Percentiles rank a stretch among this genome's conserved stretches.
These are phyloP conservation scores for Populus tremula DNA, from an alignment of 345 rosid species.

Conservation along the genomic window DNA sequence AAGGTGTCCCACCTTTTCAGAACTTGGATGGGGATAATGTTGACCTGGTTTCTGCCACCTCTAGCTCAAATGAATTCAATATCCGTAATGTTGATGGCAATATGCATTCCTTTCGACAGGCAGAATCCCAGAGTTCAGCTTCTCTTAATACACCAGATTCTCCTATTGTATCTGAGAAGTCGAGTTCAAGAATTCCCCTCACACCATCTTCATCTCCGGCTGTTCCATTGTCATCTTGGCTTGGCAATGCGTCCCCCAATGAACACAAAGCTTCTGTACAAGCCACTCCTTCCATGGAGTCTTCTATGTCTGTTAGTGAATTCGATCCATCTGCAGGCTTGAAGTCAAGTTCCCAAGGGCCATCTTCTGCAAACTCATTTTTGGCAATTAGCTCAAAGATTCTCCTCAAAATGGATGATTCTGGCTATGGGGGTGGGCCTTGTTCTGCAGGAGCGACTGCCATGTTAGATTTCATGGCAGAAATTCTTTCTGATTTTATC, in stretches of 20 bases:
- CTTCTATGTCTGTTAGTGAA: slow-evolving; percentile 57
- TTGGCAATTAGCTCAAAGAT: slow-evolving; percentile 63
- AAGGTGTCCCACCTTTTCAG: slow-evolving; percentile 47
- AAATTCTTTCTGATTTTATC: slow-evolving; percentile 85
- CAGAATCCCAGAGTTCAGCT: slow-evolving; percentile 66
- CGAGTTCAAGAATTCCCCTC: slow-evolving; percentile 52
- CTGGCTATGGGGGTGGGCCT: slow-evolving; percentile 98
- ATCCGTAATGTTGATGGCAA: slow-evolving; percentile 37
- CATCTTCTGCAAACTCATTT: slow-evolving; percentile 47
- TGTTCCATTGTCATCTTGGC: slow-evolving; percentile 79
- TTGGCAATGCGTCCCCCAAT: slow-evolving; percentile 52
- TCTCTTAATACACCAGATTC: slow-evolving; percentile 60
- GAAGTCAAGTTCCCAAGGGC: slow-evolving; percentile 60
- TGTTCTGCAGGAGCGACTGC: slow-evolving; percentile 99
- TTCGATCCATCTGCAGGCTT: slow-evolving; percentile 64
- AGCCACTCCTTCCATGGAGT: slow-evolving; percentile 64
- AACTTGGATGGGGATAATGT: slow-evolving; percentile 43
- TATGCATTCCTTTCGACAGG: slow-evolving; percentile 37
- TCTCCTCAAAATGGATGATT: slow-evolving; percentile 85
- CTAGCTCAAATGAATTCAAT: slow-evolving; percentile 51
- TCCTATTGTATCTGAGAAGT: slow-evolving; percentile 80
- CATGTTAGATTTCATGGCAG: slow-evolving; percentile 89
- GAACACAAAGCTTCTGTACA: slow-evolving; percentile 52
- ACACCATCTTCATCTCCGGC: slow-evolving; percentile 66
- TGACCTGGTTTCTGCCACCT: slow-evolving; percentile 49